These are phyloP conservation scores for Lactarius evosmus DNA, from an alignment of 768 basidiomycete genomes.

Conservation along the genomic window DNA sequence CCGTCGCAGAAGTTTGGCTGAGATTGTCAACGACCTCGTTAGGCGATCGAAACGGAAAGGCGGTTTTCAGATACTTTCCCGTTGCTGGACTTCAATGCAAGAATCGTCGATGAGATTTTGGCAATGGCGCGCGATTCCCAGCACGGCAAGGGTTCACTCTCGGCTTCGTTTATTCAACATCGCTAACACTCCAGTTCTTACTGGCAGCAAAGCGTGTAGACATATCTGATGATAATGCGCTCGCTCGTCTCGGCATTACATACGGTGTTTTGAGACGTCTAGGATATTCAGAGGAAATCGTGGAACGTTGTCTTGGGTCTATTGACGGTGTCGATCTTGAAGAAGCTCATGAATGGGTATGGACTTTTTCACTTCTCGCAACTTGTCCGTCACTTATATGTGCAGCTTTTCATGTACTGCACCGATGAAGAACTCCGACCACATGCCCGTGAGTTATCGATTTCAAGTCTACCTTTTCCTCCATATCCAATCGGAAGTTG, in stretches of 20 bases:
- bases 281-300: slow-evolving; percentile 66
- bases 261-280: slow-evolving; percentile 78
- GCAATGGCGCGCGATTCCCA: slow-evolving; percentile 38
- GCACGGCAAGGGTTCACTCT: slow-evolving; percentile 31
- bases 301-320: slow-evolving; percentile 65
- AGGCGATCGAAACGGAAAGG: slow-evolving; percentile 83
- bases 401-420: slow-evolving; percentile 64
- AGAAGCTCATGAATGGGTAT: slow-evolving; percentile 88
- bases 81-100: slow-evolving; percentile 57
- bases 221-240: slow-evolving; percentile 65
- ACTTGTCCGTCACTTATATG: neutral
- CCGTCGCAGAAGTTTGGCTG: neutral
- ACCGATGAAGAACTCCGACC: slow-evolving; percentile 53
- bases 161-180: neutral
- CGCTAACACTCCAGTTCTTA: neutral
- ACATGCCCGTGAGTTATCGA: slow-evolving; percentile 37
- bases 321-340: slow-evolving; percentile 75
- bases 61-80: slow-evolving; percentile 64
- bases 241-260: slow-evolving; percentile 69
- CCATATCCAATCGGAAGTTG: neutral
- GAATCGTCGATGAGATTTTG: slow-evolving; percentile 57
- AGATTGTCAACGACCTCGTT: neutral
- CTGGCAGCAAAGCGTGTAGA: slow-evolving; percentile 42
- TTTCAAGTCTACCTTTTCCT: neutral
- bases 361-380: slow-evolving; percentile 25